Evolutionary conservation across 2,329 filamentous ascomycete genomes (phyloP).

Genomic region (Botryosphaeria agaves): DNA sequence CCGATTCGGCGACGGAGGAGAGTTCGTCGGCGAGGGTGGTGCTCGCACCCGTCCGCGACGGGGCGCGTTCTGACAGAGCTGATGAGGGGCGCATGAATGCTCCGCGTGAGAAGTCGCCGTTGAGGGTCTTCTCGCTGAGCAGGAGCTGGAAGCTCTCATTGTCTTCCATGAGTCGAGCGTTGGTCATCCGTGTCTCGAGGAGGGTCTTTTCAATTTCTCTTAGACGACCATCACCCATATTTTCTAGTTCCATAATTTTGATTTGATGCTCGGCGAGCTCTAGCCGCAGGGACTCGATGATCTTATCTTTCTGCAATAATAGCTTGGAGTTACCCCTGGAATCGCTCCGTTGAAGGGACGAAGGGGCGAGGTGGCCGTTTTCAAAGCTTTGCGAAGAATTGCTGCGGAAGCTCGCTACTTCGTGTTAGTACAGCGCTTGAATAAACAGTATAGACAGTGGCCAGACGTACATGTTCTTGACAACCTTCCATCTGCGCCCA

Average conservation of each 20-base stretch:
- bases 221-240: constrained; percentile 71
- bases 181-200: constrained; percentile 86
- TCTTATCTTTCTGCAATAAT: constrained; percentile 85
- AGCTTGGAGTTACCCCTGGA: constrained; percentile 81
- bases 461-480: constrained; percentile 32
- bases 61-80: constrained; percentile 9
- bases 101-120: constrained; percentile 74
- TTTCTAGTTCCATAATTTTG: constrained; percentile 87
- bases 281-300: constrained; percentile 81
- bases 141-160: constrained; percentile 96
- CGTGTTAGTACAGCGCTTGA: constrained; percentile 8
- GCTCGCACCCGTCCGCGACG: constrained; percentile 21
- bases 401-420: constrained; percentile 21
- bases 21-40: constrained; percentile 78
- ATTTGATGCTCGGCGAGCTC: constrained; percentile 92
- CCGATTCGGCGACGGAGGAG: constrained; percentile 42
- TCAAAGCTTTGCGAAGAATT: constrained; percentile 52
- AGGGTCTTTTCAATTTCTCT: constrained; percentile 82
- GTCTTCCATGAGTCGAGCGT: constrained; percentile 91
- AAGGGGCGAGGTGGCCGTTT: constrained; percentile 67
- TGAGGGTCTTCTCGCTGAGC: constrained; percentile 85
- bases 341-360: constrained; percentile 70
- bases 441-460: too few relatives aligned
- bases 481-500: constrained; percentile 32
- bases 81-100: constrained; percentile 51